A percentile compares a stretch with the other conserved stretches of the same genome.
Conservation (phyloP, 2,329 filamentous ascomycete species). For the Talaromyces sp. region DNA sequence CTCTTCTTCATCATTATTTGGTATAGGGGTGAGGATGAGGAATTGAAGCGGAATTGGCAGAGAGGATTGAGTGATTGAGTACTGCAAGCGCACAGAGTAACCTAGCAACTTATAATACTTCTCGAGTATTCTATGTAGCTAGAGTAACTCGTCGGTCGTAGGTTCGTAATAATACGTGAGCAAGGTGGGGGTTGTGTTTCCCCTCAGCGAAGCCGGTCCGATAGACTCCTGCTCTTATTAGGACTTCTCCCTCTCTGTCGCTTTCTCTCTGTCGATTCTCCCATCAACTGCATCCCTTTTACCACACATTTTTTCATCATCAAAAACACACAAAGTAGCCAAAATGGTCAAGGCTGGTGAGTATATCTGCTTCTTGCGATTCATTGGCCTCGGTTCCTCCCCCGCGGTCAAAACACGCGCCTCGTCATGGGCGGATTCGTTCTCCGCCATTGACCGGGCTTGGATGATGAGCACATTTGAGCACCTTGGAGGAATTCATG, state of each 20-base stretch:
- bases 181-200: slow-evolving; percentile 7
- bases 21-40: no score
- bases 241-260: background rate
- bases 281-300: background rate
- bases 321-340: slow-evolving; percentile 45
- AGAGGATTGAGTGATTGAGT: no score
- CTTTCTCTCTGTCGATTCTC: background rate
- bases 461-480: slow-evolving; percentile 45
- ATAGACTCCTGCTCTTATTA: slow-evolving; percentile 4
- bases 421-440: slow-evolving; percentile 14
- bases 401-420: background rate
- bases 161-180: background rate
- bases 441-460: slow-evolving; percentile 31
- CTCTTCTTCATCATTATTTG: no score
- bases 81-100: no score
- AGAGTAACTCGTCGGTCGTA: background rate
- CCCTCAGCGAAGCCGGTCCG: slow-evolving; percentile 12
- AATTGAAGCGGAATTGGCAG: background rate
- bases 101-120: no score
- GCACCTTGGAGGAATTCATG: slow-evolving; percentile 37
- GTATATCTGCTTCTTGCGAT: slow-evolving; percentile 40
- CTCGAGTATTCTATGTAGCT: background rate
- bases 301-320: background rate
- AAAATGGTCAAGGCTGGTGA: slow-evolving; percentile 99
- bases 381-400: slow-evolving; percentile 15